Conservation (phyloP, 1,284 basidiomycete genomes). For the Chiua sp. region DNA sequence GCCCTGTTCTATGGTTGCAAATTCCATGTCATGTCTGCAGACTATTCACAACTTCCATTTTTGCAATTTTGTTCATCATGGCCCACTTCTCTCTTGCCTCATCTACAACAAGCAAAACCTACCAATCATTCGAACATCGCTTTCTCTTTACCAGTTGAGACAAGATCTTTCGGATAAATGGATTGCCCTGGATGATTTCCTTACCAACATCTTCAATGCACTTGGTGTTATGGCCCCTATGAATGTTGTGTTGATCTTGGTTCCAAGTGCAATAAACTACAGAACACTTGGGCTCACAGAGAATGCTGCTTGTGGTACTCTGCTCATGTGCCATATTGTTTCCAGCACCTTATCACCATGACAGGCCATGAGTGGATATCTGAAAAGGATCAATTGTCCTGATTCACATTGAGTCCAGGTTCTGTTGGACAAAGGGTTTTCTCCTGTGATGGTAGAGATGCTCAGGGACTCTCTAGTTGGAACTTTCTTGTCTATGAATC, state of each 20-base stretch:
- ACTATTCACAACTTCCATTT: constrained; percentile 9
- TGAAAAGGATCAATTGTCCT: background rate
- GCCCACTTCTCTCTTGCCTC: constrained; percentile 13
- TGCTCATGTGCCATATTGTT: background rate
- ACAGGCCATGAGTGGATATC: background rate
- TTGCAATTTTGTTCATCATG: background rate
- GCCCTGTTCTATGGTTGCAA: background rate
- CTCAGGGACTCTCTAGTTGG: background rate
- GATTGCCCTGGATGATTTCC: constrained; percentile 3
- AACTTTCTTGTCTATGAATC: background rate
- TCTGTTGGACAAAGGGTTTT: background rate
- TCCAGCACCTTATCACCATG: background rate
- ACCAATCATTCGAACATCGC: background rate
- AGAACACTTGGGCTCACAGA: background rate
- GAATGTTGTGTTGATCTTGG: constrained; percentile 3
- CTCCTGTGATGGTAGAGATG: too few species aligned
- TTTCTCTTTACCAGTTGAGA: background rate
- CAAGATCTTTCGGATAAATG: constrained; percentile 2
- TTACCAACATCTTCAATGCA: constrained; percentile 1
- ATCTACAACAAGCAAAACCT: background rate
- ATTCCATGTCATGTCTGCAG: background rate
- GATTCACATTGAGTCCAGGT: background rate
- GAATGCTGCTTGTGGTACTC: constrained; percentile 2
- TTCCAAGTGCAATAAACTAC: constrained; percentile 2
- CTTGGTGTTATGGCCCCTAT: background rate